A percentile compares a stretch with the other conserved stretches of the same genome.
Conservation (phyloP, 306 rosid species). For the Ormosia semicastrata region DNA sequence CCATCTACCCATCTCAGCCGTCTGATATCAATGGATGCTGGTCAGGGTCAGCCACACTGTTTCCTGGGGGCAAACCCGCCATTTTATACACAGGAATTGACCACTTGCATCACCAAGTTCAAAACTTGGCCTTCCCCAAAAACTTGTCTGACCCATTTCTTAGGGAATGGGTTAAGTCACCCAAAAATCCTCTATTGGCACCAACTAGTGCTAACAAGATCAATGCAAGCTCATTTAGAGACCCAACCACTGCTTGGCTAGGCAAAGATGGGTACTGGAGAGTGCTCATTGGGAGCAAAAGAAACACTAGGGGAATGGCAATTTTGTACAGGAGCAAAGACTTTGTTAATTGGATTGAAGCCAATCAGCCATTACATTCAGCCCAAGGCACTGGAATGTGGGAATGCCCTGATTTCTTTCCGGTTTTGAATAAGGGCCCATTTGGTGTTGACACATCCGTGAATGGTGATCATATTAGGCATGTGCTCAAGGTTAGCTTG, state of each 20-base stretch:
- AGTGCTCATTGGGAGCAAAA: conserved; percentile 56
- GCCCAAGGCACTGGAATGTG: conserved; percentile 66
- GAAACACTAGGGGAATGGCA: conserved; percentile 45
- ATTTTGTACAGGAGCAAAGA: conserved; percentile 64
- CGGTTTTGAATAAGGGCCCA: conserved; percentile 30
- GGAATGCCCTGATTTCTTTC: conserved; percentile 92
- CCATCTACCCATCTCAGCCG: conserved; percentile 64
- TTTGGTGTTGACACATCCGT: conserved; percentile 54
- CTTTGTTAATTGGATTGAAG: conserved; percentile 52
- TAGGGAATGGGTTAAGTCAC: conserved; percentile 66
- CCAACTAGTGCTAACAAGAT: conserved; percentile 49
- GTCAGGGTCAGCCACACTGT: conserved; percentile 85
- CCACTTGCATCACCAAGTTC: conserved; percentile 57
- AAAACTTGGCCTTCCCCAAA: conserved; percentile 71
- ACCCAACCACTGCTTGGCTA: conserved; percentile 83
- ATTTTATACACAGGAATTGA: conserved; percentile 79
- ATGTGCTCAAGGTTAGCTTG: conserved; percentile 73
- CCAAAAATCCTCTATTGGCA: conserved; percentile 58
- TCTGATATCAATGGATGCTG: conserved; percentile 81
- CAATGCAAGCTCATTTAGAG: conserved; percentile 70
- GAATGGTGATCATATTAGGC: conserved; percentile 38
- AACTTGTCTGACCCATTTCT: conserved; percentile 69
- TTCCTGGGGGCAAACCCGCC: conserved; percentile 51
- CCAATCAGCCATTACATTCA: conserved; percentile 64
- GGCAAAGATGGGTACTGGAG: conserved; percentile 69